Percentiles rank a stretch among this genome's conserved stretches.
Conservation (phyloP, 2,329 filamentous ascomycete species). For the Arthrobotrys musiformis region DNA sequence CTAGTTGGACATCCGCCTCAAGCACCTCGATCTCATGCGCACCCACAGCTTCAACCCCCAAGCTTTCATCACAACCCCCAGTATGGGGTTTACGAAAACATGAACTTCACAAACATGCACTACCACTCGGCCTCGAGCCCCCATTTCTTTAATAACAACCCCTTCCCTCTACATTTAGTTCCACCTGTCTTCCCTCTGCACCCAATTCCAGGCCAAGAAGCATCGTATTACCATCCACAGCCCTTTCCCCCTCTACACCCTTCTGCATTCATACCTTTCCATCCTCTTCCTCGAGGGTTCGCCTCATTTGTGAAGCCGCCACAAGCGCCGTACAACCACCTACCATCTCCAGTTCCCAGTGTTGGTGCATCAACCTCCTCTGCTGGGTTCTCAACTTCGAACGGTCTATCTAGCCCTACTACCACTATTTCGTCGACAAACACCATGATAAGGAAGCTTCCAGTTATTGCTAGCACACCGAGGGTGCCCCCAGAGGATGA, state of each 20-base stretch:
- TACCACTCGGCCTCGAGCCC: constrained; percentile 2
- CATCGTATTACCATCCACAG: constrained; percentile 39
- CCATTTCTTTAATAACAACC: constrained; percentile 30
- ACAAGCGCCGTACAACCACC: constrained; percentile 28
- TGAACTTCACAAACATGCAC: constrained; percentile 29
- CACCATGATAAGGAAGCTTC: constrained; percentile 24
- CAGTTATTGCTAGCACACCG: constrained; percentile 49
- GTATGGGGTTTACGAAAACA: constrained; percentile 8
- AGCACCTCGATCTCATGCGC: not conserved
- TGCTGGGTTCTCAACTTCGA: constrained; percentile 29
- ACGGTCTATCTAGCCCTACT: constrained; percentile 28
- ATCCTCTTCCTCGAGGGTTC: constrained; percentile 8
- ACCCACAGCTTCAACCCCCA: not conserved
- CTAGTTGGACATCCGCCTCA: constrained; percentile 6
- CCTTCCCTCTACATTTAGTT: constrained; percentile 25
- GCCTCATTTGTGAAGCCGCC: constrained; percentile 2
- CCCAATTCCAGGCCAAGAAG: constrained; percentile 22
- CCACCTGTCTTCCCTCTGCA: constrained; percentile 35
- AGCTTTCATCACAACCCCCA: constrained; percentile 4
- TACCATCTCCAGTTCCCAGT: constrained; percentile 44
- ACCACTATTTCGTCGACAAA: constrained; percentile 12
- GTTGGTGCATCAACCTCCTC: constrained; percentile 35
- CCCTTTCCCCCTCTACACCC: constrained; percentile 12
- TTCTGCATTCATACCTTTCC: constrained; percentile 22
- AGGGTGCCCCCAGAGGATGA: constrained; percentile 14